Base-by-base conservation (phyloP, 164 flowering plant species). In the Kingdonia uniflora region DNA sequence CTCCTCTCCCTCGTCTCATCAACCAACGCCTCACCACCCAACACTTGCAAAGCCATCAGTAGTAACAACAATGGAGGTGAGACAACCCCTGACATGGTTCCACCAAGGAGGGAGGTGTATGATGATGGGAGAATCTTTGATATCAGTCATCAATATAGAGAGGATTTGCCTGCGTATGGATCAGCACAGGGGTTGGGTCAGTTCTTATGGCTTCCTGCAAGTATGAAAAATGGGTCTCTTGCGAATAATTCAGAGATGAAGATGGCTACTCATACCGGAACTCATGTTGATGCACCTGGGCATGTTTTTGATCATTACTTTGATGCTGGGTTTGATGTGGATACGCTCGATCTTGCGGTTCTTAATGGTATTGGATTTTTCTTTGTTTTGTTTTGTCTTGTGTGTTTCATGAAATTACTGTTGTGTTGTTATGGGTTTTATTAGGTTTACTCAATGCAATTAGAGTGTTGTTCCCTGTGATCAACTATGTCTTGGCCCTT, bases 241-340 rank as follows among this genome's bases (percentile, higher is more conserved):
- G 84, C 87, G 49, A 92, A 92, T 51, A 68, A 62, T 51, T 88
- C 96, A 1, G 82, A 79, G 71, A 67, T 92, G 79, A 92, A 84
- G 74, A 42, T 92, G 54, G 71, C 80, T 6, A 42, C 80, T 19
- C 98, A 92, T 66, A 74, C 91, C 11, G 98, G 98, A 14, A 92
- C 98, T 14, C 98, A 92, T 51, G 91, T 88, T 19, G 96, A 92
- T 50, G 80, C 98, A n/a, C 98, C 98, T 8, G 95, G 95, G 0
- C 98, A 92, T 49, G 79, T 85, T 29, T 78, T 54, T 53, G 83
- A 92, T 58, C 77, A 84, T 23, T 92, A 92, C 60, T 86, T 77
- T 22, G 91, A 92, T 44, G 94, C 90, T 24, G 98, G 98, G 14
- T 85, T 84, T 46, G 98, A 92, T 62, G 87, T 88, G 17, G 94